Conservation (phyloP, 306 rosid genomes). For the Corylus avellana region DNA sequence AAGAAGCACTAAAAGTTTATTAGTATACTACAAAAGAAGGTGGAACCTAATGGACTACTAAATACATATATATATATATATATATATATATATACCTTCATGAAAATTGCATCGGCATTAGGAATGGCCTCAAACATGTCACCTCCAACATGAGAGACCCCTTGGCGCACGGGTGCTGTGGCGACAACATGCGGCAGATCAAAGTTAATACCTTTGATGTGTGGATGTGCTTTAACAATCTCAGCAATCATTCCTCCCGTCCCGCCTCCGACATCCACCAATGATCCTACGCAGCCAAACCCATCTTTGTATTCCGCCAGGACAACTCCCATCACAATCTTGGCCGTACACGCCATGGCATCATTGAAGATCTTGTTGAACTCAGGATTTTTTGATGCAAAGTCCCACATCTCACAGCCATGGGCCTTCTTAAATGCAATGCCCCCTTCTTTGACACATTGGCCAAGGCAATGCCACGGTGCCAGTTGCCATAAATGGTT, state of each 20-base stretch:
- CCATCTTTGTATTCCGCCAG: constrained; percentile 21
- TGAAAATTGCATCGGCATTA: constrained; percentile 39
- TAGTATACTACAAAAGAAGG: not conserved
- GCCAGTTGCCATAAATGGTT: constrained; percentile 23
- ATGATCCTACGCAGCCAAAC: constrained; percentile 6
- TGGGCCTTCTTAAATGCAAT: constrained; percentile 29
- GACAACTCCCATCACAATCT: constrained; percentile 21
- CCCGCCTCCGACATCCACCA: constrained; percentile 18
- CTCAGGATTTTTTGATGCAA: constrained; percentile 23
- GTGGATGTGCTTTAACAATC: constrained; percentile 17
- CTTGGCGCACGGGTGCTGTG: constrained; percentile 18
- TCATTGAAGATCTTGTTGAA: constrained; percentile 22
- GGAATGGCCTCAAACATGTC: constrained; percentile 45
- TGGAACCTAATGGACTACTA: too few species aligned
- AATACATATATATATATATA: too few species aligned
- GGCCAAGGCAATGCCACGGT: constrained; percentile 35
- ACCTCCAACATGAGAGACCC: constrained; percentile 45
- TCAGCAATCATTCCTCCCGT: not conserved
- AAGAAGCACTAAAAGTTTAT: too few species aligned
- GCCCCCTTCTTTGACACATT: constrained; percentile 36
- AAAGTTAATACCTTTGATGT: constrained; percentile 40
- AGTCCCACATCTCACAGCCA: constrained; percentile 34
- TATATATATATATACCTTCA: not conserved
- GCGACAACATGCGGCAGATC: constrained; percentile 45
- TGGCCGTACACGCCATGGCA: constrained; percentile 29